phyloP scores from a whole-genome alignment of 2,329 filamentous ascomycete species.

The Emmonsia crescens region DNA sequence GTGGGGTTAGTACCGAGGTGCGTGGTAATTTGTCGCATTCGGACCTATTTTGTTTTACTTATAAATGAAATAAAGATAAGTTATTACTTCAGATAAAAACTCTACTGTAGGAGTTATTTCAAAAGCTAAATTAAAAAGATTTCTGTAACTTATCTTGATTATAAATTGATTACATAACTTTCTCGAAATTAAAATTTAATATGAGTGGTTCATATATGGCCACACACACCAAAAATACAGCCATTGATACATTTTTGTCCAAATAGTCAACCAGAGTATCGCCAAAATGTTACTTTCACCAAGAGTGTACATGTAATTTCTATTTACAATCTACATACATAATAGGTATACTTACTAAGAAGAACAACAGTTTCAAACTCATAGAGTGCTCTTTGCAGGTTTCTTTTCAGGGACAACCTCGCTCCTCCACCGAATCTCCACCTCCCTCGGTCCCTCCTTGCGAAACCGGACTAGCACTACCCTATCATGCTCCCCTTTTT shows the following conservation, averaged over 20 bases:
- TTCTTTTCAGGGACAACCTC: constrained; percentile 35
- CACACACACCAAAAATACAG: too few species aligned
- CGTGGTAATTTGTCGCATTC: background rate
- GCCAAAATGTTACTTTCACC: background rate
- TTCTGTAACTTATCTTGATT: too few species aligned
- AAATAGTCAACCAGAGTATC: background rate
- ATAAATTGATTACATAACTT: too few species aligned
- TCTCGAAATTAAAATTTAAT: too few species aligned
- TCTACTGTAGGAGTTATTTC: too few species aligned
- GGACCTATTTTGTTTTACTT: too few species aligned
- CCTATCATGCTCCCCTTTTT: constrained; percentile 43
- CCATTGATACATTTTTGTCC: too few species aligned
- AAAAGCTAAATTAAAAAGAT: too few species aligned
- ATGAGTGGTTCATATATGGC: too few species aligned
- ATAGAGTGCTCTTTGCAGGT: constrained; percentile 25
- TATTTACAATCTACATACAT: background rate
- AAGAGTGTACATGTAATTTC: background rate
- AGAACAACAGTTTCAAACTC: constrained; percentile 1
- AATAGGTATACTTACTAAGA: background rate
- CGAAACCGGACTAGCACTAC: constrained; percentile 48
- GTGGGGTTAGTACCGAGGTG: background rate
- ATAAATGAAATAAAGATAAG: too few species aligned
- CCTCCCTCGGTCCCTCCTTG: constrained; percentile 45
- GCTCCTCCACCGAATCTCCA: constrained; percentile 41
- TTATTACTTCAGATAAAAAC: too few species aligned